Evolutionary conservation across 257 asterid species (phyloP).

Genomic region (Solanum chilense): DNA sequence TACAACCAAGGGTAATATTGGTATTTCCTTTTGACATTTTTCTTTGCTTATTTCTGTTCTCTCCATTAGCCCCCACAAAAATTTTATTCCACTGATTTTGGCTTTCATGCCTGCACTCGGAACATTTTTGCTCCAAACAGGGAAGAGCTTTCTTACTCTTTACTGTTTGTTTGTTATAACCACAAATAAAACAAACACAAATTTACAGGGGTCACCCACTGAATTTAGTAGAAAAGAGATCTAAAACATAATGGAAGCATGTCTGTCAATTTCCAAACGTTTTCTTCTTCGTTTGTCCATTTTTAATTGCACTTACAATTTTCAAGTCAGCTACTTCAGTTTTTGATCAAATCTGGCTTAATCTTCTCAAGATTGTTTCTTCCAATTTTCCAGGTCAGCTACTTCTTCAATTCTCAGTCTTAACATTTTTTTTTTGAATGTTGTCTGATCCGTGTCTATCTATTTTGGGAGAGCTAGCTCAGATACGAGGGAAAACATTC

Average conservation of each 20-base stretch:
- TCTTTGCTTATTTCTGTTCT: not conserved
- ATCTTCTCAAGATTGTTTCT: not conserved
- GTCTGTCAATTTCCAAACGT: not conserved
- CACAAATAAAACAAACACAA: no score
- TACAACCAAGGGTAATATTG: not conserved
- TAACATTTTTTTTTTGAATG: not conserved
- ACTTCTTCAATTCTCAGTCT: not conserved
- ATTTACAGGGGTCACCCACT: no score
- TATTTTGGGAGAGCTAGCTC: not conserved
- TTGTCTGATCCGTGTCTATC: not conserved
- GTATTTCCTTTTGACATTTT: not conserved
- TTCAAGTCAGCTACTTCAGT: not conserved
- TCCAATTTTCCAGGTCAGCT: not conserved
- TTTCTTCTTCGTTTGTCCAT: not conserved
- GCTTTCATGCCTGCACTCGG: not conserved
- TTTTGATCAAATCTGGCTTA: not conserved
- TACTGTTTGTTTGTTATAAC: not conserved
- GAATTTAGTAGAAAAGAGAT: no score
- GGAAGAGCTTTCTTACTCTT: not conserved
- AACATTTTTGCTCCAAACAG: not conserved
- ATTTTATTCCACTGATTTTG: not conserved
- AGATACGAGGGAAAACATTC: not conserved
- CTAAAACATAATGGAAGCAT: no score
- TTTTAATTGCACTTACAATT: not conserved
- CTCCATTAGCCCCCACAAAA: not conserved